phyloP scores from a whole-genome alignment of 2,329 filamentous ascomycete genomes.

The Penicillium sp. region DNA sequence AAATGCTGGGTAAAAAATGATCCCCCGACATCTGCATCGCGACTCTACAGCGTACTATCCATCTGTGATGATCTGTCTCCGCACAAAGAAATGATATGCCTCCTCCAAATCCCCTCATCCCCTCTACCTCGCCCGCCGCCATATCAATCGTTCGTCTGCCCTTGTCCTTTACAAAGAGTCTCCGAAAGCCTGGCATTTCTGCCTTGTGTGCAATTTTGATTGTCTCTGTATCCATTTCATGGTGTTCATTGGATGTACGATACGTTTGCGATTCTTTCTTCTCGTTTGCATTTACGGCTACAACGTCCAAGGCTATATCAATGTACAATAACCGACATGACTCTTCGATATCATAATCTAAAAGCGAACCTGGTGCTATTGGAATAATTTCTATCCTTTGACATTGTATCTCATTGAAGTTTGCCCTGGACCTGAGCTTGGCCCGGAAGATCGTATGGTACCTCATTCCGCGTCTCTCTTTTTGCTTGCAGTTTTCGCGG shows the following conservation, averaged over 20 bases:
- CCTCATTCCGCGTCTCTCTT: too few relatives aligned
- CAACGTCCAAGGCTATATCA: neutral
- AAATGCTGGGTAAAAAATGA: conserved; percentile 38
- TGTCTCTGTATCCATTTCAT: conserved; percentile 7
- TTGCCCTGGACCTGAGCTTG: neutral
- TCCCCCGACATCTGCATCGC: neutral
- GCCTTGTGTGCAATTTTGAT: neutral
- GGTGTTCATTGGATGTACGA: conserved; percentile 24
- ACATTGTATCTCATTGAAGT: neutral
- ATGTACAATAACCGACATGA: conserved; percentile 43
- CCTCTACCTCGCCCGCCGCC: neutral
- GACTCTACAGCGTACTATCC: neutral
- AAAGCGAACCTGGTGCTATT: neutral
- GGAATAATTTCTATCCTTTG: neutral
- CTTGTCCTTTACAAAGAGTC: neutral
- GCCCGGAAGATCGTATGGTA: too few relatives aligned
- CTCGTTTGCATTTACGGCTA: neutral
- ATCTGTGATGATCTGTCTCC: neutral
- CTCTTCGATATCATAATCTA: neutral
- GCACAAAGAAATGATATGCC: neutral
- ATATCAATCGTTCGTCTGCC: neutral
- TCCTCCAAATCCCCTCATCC: neutral
- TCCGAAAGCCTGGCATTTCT: neutral
- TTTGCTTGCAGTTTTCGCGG: too few relatives aligned
- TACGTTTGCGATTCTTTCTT: conserved; percentile 10